Evolutionary conservation across 176 grass and related monocot genomes (phyloP).

Genomic region (Pontederia paniculata): DNA sequence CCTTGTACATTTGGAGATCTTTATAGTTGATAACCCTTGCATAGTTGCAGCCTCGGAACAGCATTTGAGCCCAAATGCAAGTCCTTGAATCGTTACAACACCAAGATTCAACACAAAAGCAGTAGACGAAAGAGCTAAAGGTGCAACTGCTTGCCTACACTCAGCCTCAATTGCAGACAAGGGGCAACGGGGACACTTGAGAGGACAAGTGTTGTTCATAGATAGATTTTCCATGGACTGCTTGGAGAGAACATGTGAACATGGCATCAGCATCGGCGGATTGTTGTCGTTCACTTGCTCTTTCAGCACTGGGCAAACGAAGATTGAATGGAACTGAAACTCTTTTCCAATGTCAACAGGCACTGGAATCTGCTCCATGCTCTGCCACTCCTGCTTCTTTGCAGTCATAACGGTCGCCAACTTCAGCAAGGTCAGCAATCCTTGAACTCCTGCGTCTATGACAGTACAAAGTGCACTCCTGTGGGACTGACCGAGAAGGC

Average conservation of each 20-base stretch:
- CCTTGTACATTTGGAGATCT: too few species aligned
- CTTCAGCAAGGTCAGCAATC: slow-evolving; percentile 67
- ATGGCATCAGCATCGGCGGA: slow-evolving; percentile 92
- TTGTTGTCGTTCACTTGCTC: slow-evolving; percentile 80
- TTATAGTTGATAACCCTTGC: too few species aligned
- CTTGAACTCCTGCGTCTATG: slow-evolving; percentile 64
- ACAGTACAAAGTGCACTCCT: slow-evolving; percentile 43
- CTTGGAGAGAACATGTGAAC: slow-evolving; percentile 70
- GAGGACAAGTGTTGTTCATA: slow-evolving; percentile 58
- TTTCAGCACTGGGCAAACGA: slow-evolving; percentile 75
- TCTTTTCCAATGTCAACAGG: slow-evolving; percentile 63
- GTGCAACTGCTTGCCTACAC: slow-evolving; percentile 78
- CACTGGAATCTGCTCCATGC: slow-evolving; percentile 82
- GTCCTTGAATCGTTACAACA: too few species aligned
- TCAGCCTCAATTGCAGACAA: slow-evolving; percentile 37
- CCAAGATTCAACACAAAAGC: too few species aligned
- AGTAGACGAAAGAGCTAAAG: slow-evolving; percentile 25
- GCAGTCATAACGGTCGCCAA: slow-evolving; percentile 49
- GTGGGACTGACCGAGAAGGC: slow-evolving; percentile 50
- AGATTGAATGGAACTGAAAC: slow-evolving; percentile 76
- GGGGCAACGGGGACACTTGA: slow-evolving; percentile 88
- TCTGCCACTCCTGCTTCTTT: slow-evolving; percentile 81
- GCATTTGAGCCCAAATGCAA: too few species aligned
- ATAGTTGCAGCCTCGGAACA: too few species aligned
- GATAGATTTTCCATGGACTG: slow-evolving; percentile 78